A percentile compares a stretch with the other conserved stretches of the same genome.
phyloP scores from a whole-genome alignment of 495 filamentous ascomycete genomes.

The Lasiosphaeris hirsuta region DNA sequence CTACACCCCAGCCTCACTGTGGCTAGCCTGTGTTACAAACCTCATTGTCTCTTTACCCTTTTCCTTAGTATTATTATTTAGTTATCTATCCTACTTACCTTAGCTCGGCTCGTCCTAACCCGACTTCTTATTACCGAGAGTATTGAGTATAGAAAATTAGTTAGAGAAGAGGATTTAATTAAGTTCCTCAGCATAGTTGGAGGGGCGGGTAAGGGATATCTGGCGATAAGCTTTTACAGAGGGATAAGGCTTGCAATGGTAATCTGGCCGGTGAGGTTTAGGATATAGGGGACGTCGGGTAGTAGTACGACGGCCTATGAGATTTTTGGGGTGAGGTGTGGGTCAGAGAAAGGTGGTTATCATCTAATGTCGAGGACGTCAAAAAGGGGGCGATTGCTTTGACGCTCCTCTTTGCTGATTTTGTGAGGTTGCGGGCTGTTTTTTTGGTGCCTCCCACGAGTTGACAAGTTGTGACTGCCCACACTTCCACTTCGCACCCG shows the following conservation, averaged over 20 bases:
- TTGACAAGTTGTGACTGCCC: too few relatives aligned
- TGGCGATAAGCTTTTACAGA: slow-evolving; percentile 35
- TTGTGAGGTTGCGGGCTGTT: too few relatives aligned
- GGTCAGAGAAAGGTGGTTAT: too few relatives aligned
- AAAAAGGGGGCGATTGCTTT: too few relatives aligned
- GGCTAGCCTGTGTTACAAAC: too few relatives aligned
- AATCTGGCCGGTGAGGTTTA: slow-evolving; percentile 23
- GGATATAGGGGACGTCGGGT: background rate
- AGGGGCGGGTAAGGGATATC: slow-evolving; percentile 29
- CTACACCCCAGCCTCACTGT: too few relatives aligned
- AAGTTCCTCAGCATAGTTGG: slow-evolving; percentile 23
- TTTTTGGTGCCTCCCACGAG: too few relatives aligned
- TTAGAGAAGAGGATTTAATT: slow-evolving; percentile 34
- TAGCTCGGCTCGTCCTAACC: too few relatives aligned
- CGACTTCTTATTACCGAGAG: slow-evolving; percentile 26
- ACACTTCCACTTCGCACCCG: too few relatives aligned
- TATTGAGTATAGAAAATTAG: slow-evolving; percentile 27
- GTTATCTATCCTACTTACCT: slow-evolving; percentile 6
- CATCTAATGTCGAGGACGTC: too few relatives aligned
- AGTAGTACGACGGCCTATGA: slow-evolving; percentile 24
- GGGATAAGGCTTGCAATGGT: slow-evolving; percentile 30
- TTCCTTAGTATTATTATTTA: slow-evolving; percentile 12
- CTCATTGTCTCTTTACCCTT: slow-evolving; percentile 1
- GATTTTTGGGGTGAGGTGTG: too few relatives aligned
- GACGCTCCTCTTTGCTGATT: too few relatives aligned